Base-by-base conservation (phyloP, 306 rosid species). In the Quercus ilex region DNA sequence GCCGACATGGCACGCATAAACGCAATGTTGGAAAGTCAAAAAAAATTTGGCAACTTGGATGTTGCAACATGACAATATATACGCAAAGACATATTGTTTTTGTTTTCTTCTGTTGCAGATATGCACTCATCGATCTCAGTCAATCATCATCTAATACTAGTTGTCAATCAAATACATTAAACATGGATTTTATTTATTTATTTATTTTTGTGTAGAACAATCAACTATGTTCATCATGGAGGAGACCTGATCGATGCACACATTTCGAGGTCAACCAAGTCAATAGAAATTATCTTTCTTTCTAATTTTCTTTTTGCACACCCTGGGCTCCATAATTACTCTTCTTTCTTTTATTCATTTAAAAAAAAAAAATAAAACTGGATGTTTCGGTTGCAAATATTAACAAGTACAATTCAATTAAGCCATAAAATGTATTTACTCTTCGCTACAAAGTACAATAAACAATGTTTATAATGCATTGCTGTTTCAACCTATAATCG, bases 1-100 rank as follows among this genome's bases (percentile, higher is more conserved):
- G 89, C 92, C 96, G 93, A 86, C 93, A 87, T 84, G 88, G 88
- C 86, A 80, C 88, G 84, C 83, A 78, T 76, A 78, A 77, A 77
- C 67, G 60, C 31, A 56, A 31, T 52, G 73, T 51, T 43, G 7
- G 41, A 62, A 79, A 74, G 77, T 77, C 80, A 80, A 81, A 71
- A 20, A 6, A 77, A 55, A 67, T 17, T 63, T 7, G n/a, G 82
- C 86, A 87, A 83, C 80, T 88, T 86, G 88, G 87, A 73, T 68
- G 74, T 77, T 35, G 52, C 74, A 70, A 85, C 38, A 86, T 19
- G 64, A 68, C 86, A 74, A 69, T 80, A 74, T 58, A 2, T 41
- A 41, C 8, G 46, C 74, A 55, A 64, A 43, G 79, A 33, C 30
- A 76, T 8, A 41, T 9, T 49, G 14, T 56, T 41, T 76, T 71